phyloP scores from a whole-genome alignment of 1,284 basidiomycete genomes.

The Cystobasidium pallidum region DNA sequence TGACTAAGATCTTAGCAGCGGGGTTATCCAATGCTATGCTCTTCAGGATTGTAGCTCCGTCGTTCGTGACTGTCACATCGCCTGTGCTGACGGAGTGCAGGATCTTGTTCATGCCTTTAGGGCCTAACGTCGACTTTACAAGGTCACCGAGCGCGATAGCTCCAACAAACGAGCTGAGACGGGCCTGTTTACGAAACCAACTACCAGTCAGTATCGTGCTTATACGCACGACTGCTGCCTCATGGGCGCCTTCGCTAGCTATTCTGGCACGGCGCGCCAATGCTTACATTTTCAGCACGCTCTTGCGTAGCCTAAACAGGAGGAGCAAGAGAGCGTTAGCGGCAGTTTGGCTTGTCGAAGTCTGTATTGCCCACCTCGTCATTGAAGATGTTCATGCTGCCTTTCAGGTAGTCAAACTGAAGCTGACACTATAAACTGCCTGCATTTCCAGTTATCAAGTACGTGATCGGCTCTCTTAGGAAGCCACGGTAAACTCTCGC shows the following conservation, averaged over 20 bases:
- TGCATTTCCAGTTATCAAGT: neutral
- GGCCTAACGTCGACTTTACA: conserved; percentile 96
- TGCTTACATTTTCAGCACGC: conserved; percentile 44
- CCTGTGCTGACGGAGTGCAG: conserved; percentile 63
- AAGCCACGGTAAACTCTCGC: too few relatives aligned
- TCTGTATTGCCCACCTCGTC: conserved; percentile 17
- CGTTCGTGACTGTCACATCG: conserved; percentile 96
- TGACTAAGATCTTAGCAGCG: conserved; percentile 98
- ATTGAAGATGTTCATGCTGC: conserved; percentile 40
- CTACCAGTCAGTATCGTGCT: neutral
- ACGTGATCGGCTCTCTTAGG: conserved; percentile 2
- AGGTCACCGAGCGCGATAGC: conserved; percentile 95
- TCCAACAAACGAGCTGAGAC: conserved; percentile 96
- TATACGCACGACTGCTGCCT: neutral
- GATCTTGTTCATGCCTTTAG: conserved; percentile 72
- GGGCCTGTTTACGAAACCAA: conserved; percentile 64
- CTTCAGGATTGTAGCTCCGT: conserved; percentile 97
- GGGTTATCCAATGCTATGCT: conserved; percentile 97
- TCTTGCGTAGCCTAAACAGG: conserved; percentile 42
- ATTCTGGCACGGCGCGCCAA: conserved; percentile 11
- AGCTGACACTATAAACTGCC: neutral
- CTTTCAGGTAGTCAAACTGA: neutral
- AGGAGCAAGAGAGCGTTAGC: neutral
- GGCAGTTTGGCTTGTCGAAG: too few relatives aligned
- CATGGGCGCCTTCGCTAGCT: neutral